phyloP scores from a whole-genome alignment of 345 rosid genomes.

The Gossypium thurberi region DNA sequence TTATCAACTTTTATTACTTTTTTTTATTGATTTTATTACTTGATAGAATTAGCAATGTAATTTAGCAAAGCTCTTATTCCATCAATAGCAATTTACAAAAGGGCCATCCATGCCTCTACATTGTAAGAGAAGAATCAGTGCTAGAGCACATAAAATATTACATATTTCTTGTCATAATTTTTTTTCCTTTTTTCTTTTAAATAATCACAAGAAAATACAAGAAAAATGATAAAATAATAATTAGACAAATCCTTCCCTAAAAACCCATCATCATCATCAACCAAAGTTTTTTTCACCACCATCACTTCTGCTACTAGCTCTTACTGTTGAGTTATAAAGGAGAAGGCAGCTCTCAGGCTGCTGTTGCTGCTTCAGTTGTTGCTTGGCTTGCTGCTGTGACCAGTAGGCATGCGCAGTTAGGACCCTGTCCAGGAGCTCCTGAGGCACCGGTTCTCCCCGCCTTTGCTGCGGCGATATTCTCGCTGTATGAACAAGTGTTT shows the following conservation, averaged over 20 bases:
- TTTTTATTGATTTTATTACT: too few relatives aligned
- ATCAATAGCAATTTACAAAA: slow-evolving; percentile 39
- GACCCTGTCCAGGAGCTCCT: slow-evolving; percentile 89
- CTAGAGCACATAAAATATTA: slow-evolving; percentile 17
- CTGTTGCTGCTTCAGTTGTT: slow-evolving; percentile 45
- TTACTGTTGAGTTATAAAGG: slow-evolving; percentile 23
- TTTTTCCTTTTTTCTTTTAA: slow-evolving; percentile 17
- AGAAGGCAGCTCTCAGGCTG: slow-evolving; percentile 48
- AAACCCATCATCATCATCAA: slow-evolving; percentile 4
- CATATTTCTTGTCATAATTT: slow-evolving; percentile 15
- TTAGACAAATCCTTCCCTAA: slow-evolving; percentile 11
- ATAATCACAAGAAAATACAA: slow-evolving; percentile 21
- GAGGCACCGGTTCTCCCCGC: slow-evolving; percentile 98
- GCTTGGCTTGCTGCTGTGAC: slow-evolving; percentile 84
- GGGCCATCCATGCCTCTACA: slow-evolving; percentile 18
- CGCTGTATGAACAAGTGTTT: slow-evolving; percentile 93
- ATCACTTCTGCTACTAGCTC: slow-evolving; percentile 8
- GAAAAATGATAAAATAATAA: neutral
- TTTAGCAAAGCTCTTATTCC: slow-evolving; percentile 35
- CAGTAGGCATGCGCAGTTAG: slow-evolving; percentile 84
- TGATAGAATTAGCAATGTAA: neutral
- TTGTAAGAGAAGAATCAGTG: slow-evolving; percentile 17
- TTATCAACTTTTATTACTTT: too few relatives aligned
- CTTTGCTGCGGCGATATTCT: slow-evolving; percentile 97
- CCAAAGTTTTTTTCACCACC: neutral